These are phyloP conservation scores for Raphanus hybrid DNA, from an alignment of 441 rosid species.

Conservation along the genomic window DNA sequence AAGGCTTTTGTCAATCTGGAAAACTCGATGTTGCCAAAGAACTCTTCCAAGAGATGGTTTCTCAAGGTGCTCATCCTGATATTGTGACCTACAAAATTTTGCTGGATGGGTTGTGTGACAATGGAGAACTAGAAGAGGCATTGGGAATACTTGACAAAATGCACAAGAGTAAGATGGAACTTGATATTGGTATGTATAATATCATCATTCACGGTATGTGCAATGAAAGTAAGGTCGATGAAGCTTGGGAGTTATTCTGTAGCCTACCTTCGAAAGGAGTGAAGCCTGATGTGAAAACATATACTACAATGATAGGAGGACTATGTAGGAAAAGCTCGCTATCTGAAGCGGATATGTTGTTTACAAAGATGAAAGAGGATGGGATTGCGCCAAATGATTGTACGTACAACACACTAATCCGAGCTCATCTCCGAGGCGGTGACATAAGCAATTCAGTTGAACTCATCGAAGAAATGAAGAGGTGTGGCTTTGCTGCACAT, in stretches of 20 bases:
- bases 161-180: neutral
- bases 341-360: neutral
- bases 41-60: slow-evolving; percentile 1
- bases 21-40: neutral
- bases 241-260: neutral
- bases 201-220: neutral
- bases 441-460: too few relatives aligned
- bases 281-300: neutral
- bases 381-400: neutral
- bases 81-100: neutral
- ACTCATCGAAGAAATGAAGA: too few relatives aligned
- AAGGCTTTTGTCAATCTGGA: neutral
- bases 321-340: neutral
- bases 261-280: neutral
- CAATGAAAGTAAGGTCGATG: neutral
- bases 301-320: neutral
- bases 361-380: neutral
- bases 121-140: neutral
- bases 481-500: too few relatives aligned
- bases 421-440: too few relatives aligned
- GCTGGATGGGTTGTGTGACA: slow-evolving; percentile 6
- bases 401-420: too few relatives aligned
- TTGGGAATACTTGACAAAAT: neutral
- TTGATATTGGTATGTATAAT: neutral
- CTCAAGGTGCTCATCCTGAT: neutral